Base-by-base conservation (phyloP, 176 grass and related monocot genomes). In the Tillandsia fasciculata region DNA sequence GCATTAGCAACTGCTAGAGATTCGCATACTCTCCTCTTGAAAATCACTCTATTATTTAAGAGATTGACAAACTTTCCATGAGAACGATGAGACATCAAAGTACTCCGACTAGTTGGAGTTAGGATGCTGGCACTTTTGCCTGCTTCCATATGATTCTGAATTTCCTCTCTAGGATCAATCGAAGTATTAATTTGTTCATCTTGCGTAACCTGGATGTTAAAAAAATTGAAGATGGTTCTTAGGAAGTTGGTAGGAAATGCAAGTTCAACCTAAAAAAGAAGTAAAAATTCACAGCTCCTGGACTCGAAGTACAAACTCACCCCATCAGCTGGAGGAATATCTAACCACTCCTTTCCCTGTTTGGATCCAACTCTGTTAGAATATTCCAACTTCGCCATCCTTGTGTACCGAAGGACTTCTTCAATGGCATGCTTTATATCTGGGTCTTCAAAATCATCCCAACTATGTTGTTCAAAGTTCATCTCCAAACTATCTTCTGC, bases 1-100 rank as follows among this genome's bases (percentile, higher is more conserved):
- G 82, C 89, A 81, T 92, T 97, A 76, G 94, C 86, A 74, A 83
- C 72, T 42, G 89, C 69, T 72, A 92, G 79, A 10, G 94, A 97
- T 81, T 83, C 86, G 59, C 71, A 68, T 33, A 87, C 63, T 67
- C 79, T 82, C 71, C 72, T 92, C 87, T 77, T 80, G 52, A 84
- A 72, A 64, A 79, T 78, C 73, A 77, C 75, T 79, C 73, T 83
- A 67, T 68, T 87, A 53, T 59, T 77, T 52, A 58, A 59, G 61
- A 75, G 66, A 66, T 82, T 87, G 65, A 84, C 65, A 68, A 77
- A 64, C 47, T 72, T 87, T 51, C 76, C 73, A 53, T 69, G 81
- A 77, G 79, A 74, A 50, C 59, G 64, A 33, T 70, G 51, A 26
- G 78, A 76, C 3, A 26, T 76, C 18, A 64, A n/a, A 49, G 22